Evolutionary conservation across 225 moss, liverwort and hornwort genomes (phyloP), one percentile per base, ranked within the genome.

Genomic region (Marchantia paleacea): DNA sequence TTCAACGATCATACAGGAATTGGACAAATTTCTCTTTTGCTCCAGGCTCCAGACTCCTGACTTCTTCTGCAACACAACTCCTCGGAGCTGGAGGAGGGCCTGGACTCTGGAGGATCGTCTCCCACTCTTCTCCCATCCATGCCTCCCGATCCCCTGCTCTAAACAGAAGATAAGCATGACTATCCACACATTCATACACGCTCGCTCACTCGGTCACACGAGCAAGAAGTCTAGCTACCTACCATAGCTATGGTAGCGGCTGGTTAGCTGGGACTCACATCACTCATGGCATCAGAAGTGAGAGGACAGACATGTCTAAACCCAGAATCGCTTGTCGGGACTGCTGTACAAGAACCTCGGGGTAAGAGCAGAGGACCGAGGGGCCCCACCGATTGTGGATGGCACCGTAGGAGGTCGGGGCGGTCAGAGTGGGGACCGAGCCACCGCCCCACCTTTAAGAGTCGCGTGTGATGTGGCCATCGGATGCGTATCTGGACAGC

Each of bases 371-470:
- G 62, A 62, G 24, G 62, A 62, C 18, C 62, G n/a, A 24, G 24
- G 62, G 19, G 61, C 7, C 15, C n/a, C n/a, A 24, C n/a, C 62
- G n/a, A 24, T 24, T 62, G 8, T 28, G 11, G 11, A 28, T 11
- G 68, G 26, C 10, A 13, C 57, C 57, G 57, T 19, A 9, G 29
- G 29, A 31, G 12, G 31, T 31, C 68, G 31, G 24, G 68, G 29
- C 29, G 13, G 16, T 30, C 66, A 24, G 12, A 30, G 68, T 29
- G n/a, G 68, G 68, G 68, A 68, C 68, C 68, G 29, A 68, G 29
- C 28, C 68, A 68, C 68, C 68, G 68, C 68, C 68, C 68, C 30
- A 31, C 68, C 68, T 68, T 68, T 68, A 31, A 6, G 26, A 11
- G 30, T 68, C 25, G 66, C 68, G 8, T 16, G 9, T 22, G n/a